Conservation (phyloP, 139 green algal species). For the Mesostigma viride region DNA sequence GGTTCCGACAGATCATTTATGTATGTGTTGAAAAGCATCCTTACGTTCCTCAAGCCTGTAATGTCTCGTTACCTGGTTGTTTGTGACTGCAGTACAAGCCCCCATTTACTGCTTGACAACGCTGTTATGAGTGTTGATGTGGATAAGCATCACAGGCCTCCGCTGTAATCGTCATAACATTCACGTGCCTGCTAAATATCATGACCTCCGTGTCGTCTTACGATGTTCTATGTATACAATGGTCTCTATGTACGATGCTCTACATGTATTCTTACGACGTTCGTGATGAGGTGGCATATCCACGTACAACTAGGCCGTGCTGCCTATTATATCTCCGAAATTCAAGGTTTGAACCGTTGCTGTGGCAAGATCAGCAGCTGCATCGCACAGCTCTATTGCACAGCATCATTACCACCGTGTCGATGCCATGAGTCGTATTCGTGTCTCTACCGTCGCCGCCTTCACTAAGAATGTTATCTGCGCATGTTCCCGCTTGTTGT, state of each 20-base stretch:
- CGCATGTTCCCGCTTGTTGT: not conserved
- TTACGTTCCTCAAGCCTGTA: slow-evolving; percentile 6
- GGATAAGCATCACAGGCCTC: not conserved
- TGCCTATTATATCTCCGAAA: too few relatives aligned
- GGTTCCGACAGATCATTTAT: slow-evolving; percentile 82
- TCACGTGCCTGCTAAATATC: not conserved
- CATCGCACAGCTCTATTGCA: not conserved
- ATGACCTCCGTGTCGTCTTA: not conserved
- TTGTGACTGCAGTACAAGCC: not conserved
- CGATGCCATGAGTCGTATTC: not conserved
- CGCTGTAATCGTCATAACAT: not conserved
- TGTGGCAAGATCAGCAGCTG: not conserved
- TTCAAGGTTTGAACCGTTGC: too few relatives aligned
- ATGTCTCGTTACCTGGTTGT: not conserved
- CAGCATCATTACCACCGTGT: not conserved
- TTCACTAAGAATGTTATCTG: not conserved
- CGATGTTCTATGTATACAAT: too few relatives aligned
- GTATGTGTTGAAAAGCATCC: not conserved
- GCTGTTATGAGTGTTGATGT: too few relatives aligned
- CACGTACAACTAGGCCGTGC: too few relatives aligned
- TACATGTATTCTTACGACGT: too few relatives aligned
- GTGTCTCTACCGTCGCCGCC: not conserved
- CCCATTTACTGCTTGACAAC: not conserved
- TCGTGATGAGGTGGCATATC: too few relatives aligned
- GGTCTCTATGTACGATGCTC: too few relatives aligned